These are phyloP conservation scores for Lactarius sanguifluus DNA, from an alignment of 768 basidiomycete species.

Conservation along the genomic window DNA sequence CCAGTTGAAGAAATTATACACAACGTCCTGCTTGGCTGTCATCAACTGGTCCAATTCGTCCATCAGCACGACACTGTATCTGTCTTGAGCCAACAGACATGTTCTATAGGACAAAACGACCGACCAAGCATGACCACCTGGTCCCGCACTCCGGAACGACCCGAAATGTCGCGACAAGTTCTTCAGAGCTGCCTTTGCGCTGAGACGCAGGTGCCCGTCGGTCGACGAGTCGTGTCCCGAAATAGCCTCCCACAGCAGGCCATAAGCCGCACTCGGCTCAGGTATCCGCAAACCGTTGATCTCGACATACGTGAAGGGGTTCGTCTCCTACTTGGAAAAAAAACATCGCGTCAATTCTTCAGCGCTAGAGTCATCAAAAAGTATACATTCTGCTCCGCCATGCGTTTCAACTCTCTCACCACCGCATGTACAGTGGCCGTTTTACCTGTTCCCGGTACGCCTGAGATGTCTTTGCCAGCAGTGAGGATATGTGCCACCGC, in stretches of 20 bases:
- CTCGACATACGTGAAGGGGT: slow-evolving; percentile 95
- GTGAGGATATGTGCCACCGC: not conserved
- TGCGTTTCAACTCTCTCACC: slow-evolving; percentile 82
- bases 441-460: slow-evolving; percentile 98
- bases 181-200: slow-evolving; percentile 80
- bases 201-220: slow-evolving; percentile 64
- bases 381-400: slow-evolving; percentile 78
- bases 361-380: not conserved
- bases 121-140: slow-evolving; percentile 86
- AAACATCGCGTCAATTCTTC: not conserved
- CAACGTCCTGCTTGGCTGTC: slow-evolving; percentile 94
- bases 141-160: slow-evolving; percentile 60
- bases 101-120: slow-evolving; percentile 33
- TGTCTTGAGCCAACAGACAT: slow-evolving; percentile 16
- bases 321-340: slow-evolving; percentile 64
- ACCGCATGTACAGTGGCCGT: slow-evolving; percentile 97
- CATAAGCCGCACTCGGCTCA: slow-evolving; percentile 91
- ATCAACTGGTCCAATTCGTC: slow-evolving; percentile 98
- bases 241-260: slow-evolving; percentile 90
- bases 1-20: slow-evolving; percentile 99
- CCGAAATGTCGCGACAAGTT: slow-evolving; percentile 78
- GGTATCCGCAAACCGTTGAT: slow-evolving; percentile 95
- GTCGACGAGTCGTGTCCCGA: slow-evolving; percentile 68
- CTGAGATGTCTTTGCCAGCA: slow-evolving; percentile 76
- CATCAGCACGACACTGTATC: slow-evolving; percentile 86